Percentiles rank a stretch among this genome's conserved stretches.
Conservation (phyloP, 352 stramenopile genomes). For the Phytophthora ramorum region DNA sequence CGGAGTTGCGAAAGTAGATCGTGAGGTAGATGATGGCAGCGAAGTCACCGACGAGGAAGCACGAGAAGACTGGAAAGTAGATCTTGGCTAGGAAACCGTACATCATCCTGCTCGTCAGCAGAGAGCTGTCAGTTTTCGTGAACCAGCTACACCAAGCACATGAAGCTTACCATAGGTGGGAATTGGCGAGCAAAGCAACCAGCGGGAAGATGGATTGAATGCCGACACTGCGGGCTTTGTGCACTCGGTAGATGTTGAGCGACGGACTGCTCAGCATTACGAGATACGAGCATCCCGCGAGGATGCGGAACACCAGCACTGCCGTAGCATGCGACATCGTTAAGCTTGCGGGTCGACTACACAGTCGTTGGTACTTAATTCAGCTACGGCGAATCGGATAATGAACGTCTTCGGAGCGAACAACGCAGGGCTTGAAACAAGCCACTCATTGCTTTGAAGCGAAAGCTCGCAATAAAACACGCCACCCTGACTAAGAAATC, state of each 20-base stretch:
- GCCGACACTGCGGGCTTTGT: constrained; percentile 33
- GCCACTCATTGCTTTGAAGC: neutral
- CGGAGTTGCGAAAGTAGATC: constrained; percentile 44
- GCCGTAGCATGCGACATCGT: constrained; percentile 30
- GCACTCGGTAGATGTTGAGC: constrained; percentile 39
- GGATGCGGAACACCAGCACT: constrained; percentile 36
- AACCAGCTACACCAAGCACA: neutral
- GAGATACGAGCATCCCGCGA: constrained; percentile 32
- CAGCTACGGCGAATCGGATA: constrained; percentile 6
- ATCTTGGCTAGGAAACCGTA: constrained; percentile 46
- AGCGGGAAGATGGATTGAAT: constrained; percentile 46
- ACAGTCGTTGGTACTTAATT: neutral
- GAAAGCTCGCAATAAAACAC: neutral
- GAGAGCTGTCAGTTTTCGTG: neutral
- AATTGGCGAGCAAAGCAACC: constrained; percentile 42
- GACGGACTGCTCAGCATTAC: constrained; percentile 41
- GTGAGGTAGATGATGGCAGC: constrained; percentile 33
- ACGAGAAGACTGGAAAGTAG: constrained; percentile 49
- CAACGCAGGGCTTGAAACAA: too few species aligned
- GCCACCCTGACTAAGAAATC: neutral
- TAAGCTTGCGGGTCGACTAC: neutral
- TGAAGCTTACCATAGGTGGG: constrained; percentile 37
- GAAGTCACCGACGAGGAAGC: constrained; percentile 40
- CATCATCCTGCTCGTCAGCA: constrained; percentile 35
- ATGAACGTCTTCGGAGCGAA: constrained; percentile 1